Evolutionary conservation across 164 flowering plant species (phyloP).

Genomic region (Amborella trichopoda): DNA sequence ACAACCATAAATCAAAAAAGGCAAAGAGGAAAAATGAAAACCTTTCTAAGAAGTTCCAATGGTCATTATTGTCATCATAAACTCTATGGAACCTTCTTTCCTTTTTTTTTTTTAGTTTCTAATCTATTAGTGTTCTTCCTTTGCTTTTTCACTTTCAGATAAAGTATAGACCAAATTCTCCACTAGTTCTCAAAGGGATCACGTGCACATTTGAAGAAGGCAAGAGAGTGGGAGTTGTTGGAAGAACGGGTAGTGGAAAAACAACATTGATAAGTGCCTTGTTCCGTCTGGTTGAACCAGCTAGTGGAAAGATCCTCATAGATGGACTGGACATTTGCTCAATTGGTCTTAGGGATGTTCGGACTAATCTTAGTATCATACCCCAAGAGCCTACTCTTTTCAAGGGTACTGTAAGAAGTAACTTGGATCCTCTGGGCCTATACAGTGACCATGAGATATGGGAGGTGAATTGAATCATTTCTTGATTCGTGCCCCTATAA

Average conservation of each 20-base stretch:
- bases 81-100: too few relatives aligned
- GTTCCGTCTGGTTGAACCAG: conserved; percentile 78
- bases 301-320: conserved; percentile 48
- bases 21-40: too few relatives aligned
- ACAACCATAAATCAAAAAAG: too few relatives aligned
- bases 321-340: conserved; percentile 12
- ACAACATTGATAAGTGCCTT: conserved; percentile 72
- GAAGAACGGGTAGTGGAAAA: conserved; percentile 94
- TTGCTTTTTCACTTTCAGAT: conserved; percentile 26
- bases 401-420: conserved; percentile 62
- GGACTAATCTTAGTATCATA: conserved; percentile 69
- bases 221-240: conserved; percentile 79
- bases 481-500: not conserved
- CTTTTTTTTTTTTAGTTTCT: too few relatives aligned
- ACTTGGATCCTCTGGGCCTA: conserved; percentile 71
- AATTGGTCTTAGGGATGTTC: conserved; percentile 60
- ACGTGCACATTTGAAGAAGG: conserved; percentile 69
- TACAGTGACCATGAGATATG: conserved; percentile 70
- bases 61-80: too few relatives aligned
- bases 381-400: conserved; percentile 94
- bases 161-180: conserved; percentile 68
- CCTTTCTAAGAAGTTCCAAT: too few relatives aligned
- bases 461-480: conserved; percentile 32
- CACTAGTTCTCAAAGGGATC: conserved; percentile 70
- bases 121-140: too few relatives aligned